A percentile compares a stretch with the other conserved stretches of the same genome.
Evolutionary conservation across 2,329 filamentous ascomycete species (phyloP).

Genomic region (Verticillium nonalfalfae): DNA sequence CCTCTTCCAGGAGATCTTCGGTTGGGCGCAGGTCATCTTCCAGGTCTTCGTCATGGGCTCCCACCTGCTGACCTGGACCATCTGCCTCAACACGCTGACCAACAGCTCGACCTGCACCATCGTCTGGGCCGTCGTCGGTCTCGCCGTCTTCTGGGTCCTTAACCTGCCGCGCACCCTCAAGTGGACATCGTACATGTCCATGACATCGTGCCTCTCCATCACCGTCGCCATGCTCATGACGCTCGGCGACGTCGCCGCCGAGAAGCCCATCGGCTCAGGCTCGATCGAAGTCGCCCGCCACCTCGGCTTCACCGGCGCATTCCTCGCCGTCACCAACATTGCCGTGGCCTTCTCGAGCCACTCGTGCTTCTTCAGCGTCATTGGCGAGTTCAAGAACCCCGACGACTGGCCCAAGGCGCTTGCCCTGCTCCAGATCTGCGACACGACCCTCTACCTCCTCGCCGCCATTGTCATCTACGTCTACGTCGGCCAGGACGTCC

Average conservation of each 20-base stretch:
- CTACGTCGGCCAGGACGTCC: slow-evolving; percentile 54
- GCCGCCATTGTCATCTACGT: slow-evolving; percentile 62
- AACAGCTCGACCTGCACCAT: slow-evolving; percentile 56
- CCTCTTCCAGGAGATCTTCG: slow-evolving; percentile 52
- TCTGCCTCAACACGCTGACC: slow-evolving; percentile 60
- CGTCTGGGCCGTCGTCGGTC: slow-evolving; percentile 53
- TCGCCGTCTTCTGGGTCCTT: slow-evolving; percentile 50
- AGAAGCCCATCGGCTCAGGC: slow-evolving; percentile 26
- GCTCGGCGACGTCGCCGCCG: slow-evolving; percentile 54
- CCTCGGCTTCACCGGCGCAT: slow-evolving; percentile 43
- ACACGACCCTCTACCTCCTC: slow-evolving; percentile 57
- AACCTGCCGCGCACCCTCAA: slow-evolving; percentile 57
- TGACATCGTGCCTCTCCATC: slow-evolving; percentile 58
- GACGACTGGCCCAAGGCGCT: slow-evolving; percentile 48
- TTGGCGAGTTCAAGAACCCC: slow-evolving; percentile 57
- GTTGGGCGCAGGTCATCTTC: slow-evolving; percentile 52
- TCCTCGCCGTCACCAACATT: slow-evolving; percentile 56
- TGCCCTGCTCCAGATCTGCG: slow-evolving; percentile 44
- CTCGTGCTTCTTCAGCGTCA: slow-evolving; percentile 63
- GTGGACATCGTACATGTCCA: slow-evolving; percentile 55
- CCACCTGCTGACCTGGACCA: slow-evolving; percentile 62
- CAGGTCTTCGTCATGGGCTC: slow-evolving; percentile 63
- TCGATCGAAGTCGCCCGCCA: slow-evolving; percentile 25
- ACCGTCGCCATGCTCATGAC: slow-evolving; percentile 55
- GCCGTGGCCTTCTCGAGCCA: slow-evolving; percentile 60